Evolutionary conservation across 306 rosid species (phyloP).

Genomic region (Vicia villosa): DNA sequence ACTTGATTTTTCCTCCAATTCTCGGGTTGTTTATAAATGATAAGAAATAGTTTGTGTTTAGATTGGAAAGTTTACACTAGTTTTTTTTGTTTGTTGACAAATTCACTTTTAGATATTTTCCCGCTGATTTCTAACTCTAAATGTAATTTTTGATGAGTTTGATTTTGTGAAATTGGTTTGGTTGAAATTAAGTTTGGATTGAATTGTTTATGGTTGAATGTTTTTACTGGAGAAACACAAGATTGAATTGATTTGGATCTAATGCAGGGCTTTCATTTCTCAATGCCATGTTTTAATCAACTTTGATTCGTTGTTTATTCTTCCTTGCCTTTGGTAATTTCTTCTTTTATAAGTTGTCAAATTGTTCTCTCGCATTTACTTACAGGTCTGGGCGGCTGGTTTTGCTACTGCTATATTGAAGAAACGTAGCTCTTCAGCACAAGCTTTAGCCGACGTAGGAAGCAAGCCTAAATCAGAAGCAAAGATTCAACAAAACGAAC

Average conservation of each 20-base stretch:
- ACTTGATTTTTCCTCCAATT: background rate
- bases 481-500: conserved; percentile 49
- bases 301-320: conserved; percentile 6
- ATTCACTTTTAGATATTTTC: background rate
- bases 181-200: background rate
- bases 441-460: conserved; percentile 29
- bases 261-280: background rate
- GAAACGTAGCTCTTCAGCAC: conserved; percentile 57
- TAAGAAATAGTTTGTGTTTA: background rate
- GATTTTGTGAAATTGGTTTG: background rate
- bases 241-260: background rate
- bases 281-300: background rate
- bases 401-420: conserved; percentile 77
- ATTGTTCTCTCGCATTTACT: conserved; percentile 4
- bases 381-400: conserved; percentile 97
- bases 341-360: conserved; percentile 5
- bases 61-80: too few relatives aligned
- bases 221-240: background rate
- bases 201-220: background rate
- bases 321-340: conserved; percentile 17
- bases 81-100: too few relatives aligned
- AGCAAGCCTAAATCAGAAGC: conserved; percentile 40
- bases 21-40: background rate
- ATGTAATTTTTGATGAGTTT: background rate
- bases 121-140: background rate